Evolutionary conservation across 768 basidiomycete genomes (phyloP), one percentile per base, ranked within the genome.

Genomic region (Collybia sordida): DNA sequence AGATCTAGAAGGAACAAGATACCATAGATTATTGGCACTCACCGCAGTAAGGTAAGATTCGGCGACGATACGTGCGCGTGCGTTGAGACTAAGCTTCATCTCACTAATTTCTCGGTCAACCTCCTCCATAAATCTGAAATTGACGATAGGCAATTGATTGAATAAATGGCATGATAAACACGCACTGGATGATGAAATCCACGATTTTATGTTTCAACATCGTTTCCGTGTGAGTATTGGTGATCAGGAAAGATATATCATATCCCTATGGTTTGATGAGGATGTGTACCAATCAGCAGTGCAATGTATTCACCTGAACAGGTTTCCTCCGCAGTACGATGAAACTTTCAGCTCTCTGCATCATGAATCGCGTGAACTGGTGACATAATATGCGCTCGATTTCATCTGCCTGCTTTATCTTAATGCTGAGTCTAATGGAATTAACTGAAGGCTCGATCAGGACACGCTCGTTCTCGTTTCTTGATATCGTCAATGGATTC

Each of bases 151-250:
- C 8, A 34, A 24, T 34, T 37, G 34, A 60, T 22, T 14, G 14
- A 12, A 14, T 7, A 45, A 14, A 4, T 42, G 49, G 42, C 47
- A 23, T 4, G 9, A 39, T 43, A 37, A 12, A 9, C 31, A 72
- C 86, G 42, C 55, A 96, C 92, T 98, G 93, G 58, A 98, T 97
- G 72, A 99, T 97, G 70, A 99, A 99, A 72, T 99, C 97, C 31
- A 99, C 97, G 45, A 99, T 89, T 75, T 98, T 98, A 72, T 99
- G 97, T 73, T 98, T 99, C 58, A 98, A 78, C 97, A 99, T 98
- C 8, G 92, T 95, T 68, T 98, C 96, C 25, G 94, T 81, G 67
- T 99, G 94, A 45, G 88, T 86, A 69, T 98, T 97, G 50, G 96
- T 98, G 65, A 99, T 95, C 54, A 98, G 77, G 78, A 99, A 98